Evolutionary conservation across 345 rosid species (phyloP), one percentile per base, ranked within the genome.

Genomic region (Erysimum cheiranthoides): DNA sequence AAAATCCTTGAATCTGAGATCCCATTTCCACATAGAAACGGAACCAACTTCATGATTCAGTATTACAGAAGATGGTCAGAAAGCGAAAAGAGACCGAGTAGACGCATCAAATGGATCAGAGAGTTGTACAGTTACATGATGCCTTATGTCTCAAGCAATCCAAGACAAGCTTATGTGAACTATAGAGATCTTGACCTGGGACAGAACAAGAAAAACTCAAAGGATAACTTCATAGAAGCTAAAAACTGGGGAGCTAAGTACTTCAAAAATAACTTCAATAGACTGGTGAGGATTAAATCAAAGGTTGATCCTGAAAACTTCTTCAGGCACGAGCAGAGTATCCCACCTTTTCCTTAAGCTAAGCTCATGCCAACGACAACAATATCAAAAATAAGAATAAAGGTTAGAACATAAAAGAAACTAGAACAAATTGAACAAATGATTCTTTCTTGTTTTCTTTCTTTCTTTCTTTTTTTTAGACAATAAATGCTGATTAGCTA

Each of bases 101-200:
- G 47, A 12, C 77, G 80, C 10, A 68, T 88, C 17, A 70, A 78
- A 4, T 77, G 85, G 89, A 70, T 82, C 7, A 81, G 91, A 54
- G 74, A 76, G 21, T n/a, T 89, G 5, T 84, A 89, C 35, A 32
- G 17, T 38, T 82, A 65, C 69, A 82, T 88, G 91, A 73, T 85
- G 3, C 90, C 90, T 4, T 86, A 81, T 36, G 93, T 90, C 12
- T 84, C 89, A 12, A 82, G 61, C 40, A 58, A 75, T n/a, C 90
- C 90, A 0, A 74, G 96, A 50, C 64, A 30, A 3, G 84, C 93
- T 2, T 92, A 85, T 42, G 78, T 87, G 25, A 90, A 92, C 49
- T 92, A 91, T 49, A 82, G 87, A 50, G 97, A 91, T 69, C 79
- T 88, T 12, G 97, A 90, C 64, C 8, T 88, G 35, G 97, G 96